Percentiles rank a stretch among this genome's conserved stretches.
Conservation (phyloP, 192 early-diverging fungal genomes). For the Dissophora ornata region DNA sequence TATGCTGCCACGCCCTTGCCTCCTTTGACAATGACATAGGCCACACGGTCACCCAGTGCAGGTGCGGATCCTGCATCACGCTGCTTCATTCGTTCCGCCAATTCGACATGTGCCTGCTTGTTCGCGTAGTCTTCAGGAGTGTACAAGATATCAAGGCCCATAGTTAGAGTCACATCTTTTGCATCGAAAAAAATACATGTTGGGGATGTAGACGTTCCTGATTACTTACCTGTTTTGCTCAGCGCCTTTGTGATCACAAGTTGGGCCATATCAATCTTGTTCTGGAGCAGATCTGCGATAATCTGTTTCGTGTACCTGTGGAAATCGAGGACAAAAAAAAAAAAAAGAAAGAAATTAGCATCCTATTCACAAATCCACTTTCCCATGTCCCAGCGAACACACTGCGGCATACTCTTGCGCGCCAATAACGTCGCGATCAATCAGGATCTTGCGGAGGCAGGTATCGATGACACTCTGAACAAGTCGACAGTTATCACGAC, state of each 20-base stretch:
- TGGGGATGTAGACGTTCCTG: not conserved
- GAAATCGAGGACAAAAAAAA: not conserved
- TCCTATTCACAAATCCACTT: not conserved
- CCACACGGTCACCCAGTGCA: slow-evolving; percentile 94
- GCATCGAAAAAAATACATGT: no score
- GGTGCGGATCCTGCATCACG: slow-evolving; percentile 97
- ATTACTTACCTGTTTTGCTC: slow-evolving; percentile 78
- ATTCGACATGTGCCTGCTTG: slow-evolving; percentile 95
- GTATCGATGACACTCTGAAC: slow-evolving; percentile 94
- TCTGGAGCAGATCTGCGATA: slow-evolving; percentile 94
- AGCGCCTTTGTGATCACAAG: slow-evolving; percentile 97
- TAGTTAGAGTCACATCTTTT: no score
- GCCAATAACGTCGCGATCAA: slow-evolving; percentile 89
- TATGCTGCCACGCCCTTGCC: slow-evolving; percentile 89
- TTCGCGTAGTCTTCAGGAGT: slow-evolving; percentile 89
- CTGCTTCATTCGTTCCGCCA: slow-evolving; percentile 96
- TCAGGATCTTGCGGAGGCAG: slow-evolving; percentile 88
- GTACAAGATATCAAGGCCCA: no score
- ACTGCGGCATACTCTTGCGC: slow-evolving; percentile 72
- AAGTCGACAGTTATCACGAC: slow-evolving; percentile 94
- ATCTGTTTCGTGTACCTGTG: slow-evolving; percentile 84
- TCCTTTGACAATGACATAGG: slow-evolving; percentile 94
- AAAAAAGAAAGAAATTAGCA: not conserved
- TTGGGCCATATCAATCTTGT: slow-evolving; percentile 96
- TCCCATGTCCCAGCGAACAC: not conserved